A percentile compares a stretch with the other conserved stretches of the same genome.
Conservation (phyloP, 1,139 yeast genomes). For the Pichia sp. region DNA sequence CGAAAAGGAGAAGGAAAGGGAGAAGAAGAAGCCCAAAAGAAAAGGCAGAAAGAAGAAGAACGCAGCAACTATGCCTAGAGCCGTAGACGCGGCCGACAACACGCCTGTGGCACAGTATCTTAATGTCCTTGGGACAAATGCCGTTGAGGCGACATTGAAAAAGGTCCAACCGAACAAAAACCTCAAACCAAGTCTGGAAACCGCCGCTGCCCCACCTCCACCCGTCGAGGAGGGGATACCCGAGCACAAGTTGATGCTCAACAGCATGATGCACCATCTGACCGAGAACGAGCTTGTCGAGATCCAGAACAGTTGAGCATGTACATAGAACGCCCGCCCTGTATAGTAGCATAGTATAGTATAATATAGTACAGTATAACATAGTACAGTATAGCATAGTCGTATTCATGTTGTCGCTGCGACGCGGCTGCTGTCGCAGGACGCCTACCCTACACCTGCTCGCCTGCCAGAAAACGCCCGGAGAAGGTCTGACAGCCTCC, state of each 20-base stretch:
- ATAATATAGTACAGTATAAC: too few species aligned
- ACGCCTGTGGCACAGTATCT: background rate
- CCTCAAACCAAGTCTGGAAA: background rate
- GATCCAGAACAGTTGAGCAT: constrained; percentile 2
- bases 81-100: background rate
- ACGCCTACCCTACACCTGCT: background rate
- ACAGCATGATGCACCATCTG: constrained; percentile 1
- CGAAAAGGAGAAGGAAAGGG: constrained; percentile 4
- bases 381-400: too few species aligned
- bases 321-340: background rate
- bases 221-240: background rate
- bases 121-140: background rate
- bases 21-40: constrained; percentile 1
- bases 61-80: background rate
- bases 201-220: background rate
- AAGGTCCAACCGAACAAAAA: background rate
- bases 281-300: constrained; percentile 9
- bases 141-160: background rate
- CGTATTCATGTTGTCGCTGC: background rate
- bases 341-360: too few species aligned
- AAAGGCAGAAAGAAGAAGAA: background rate
- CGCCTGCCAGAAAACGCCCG: background rate
- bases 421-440: background rate
- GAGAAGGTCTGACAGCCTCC: background rate
- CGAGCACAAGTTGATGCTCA: background rate